Evolutionary conservation across 495 filamentous ascomycete genomes (phyloP).

Genomic region (Articulospora tetracladia): DNA sequence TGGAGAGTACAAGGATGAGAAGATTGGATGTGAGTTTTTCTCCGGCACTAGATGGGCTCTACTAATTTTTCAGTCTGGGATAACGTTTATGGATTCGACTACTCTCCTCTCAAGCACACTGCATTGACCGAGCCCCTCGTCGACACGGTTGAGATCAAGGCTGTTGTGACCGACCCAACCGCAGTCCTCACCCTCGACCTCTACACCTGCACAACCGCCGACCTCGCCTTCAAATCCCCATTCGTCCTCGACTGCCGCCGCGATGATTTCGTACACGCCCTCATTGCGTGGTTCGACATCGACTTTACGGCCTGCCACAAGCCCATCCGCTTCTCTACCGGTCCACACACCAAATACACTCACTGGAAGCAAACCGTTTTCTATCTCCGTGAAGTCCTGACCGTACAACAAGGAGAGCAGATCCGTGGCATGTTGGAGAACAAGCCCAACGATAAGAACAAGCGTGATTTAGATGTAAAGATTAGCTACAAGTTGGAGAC

Average conservation of each 20-base stretch:
- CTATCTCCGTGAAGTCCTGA: constrained; percentile 80
- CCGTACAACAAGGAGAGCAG: constrained; percentile 72
- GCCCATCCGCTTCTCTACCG: constrained; percentile 78
- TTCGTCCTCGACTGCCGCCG: constrained; percentile 69
- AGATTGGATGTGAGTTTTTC: constrained; percentile 54
- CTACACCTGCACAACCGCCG: constrained; percentile 60
- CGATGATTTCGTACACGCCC: constrained; percentile 88
- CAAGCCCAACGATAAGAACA: constrained; percentile 90
- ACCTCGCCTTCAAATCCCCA: constrained; percentile 61
- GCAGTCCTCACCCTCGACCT: constrained; percentile 67
- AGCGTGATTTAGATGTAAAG: constrained; percentile 88
- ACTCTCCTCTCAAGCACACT: constrained; percentile 64
- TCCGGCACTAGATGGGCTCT: not conserved
- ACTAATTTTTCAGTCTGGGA: constrained; percentile 60
- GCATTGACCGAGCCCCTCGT: constrained; percentile 71
- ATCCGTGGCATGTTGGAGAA: constrained; percentile 71
- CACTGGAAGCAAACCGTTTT: constrained; percentile 97
- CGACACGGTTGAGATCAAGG: constrained; percentile 67
- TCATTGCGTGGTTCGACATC: constrained; percentile 99
- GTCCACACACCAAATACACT: constrained; percentile 86
- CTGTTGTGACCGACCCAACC: constrained; percentile 70
- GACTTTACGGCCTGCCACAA: constrained; percentile 95
- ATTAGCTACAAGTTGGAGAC: constrained; percentile 79
- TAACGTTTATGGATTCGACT: constrained; percentile 77
- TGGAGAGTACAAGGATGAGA: constrained; percentile 74